Conservation (phyloP, 345 rosid species). For the Eucalyptus tenuipes region DNA sequence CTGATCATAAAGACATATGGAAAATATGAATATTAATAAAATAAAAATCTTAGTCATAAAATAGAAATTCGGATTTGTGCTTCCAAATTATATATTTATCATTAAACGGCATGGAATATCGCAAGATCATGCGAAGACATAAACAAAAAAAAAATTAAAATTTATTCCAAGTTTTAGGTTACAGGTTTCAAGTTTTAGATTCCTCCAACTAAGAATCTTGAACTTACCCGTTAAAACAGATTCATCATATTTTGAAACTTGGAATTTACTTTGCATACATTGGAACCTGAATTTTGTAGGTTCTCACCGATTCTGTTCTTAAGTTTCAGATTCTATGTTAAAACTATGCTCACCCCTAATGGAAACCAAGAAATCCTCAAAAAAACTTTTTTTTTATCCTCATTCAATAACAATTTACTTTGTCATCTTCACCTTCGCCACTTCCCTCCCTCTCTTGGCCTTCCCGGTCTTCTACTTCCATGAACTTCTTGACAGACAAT, state of each 20-base stretch:
- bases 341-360: no score
- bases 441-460: background rate
- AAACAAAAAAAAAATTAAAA: no score
- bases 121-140: rapidly evolving
- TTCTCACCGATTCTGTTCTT: rapidly evolving
- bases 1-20: rapidly evolving
- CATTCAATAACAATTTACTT: background rate
- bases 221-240: rapidly evolving
- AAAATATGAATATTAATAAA: no score
- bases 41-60: no score
- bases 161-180: no score
- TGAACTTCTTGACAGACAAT: background rate
- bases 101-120: rapidly evolving
- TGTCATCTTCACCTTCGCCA: background rate
- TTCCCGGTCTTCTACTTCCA: background rate
- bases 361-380: background rate
- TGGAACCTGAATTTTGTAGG: rapidly evolving
- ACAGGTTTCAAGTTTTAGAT: rapidly evolving
- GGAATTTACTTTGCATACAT: rapidly evolving
- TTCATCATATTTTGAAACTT: no score
- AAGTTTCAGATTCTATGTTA: rapidly evolving
- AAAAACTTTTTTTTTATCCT: background rate
- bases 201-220: rapidly evolving
- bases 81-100: no score
- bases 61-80: rapidly evolving